These are phyloP conservation scores for Entonaema liquescens DNA, from an alignment of 495 filamentous ascomycete genomes.

Conservation along the genomic window DNA sequence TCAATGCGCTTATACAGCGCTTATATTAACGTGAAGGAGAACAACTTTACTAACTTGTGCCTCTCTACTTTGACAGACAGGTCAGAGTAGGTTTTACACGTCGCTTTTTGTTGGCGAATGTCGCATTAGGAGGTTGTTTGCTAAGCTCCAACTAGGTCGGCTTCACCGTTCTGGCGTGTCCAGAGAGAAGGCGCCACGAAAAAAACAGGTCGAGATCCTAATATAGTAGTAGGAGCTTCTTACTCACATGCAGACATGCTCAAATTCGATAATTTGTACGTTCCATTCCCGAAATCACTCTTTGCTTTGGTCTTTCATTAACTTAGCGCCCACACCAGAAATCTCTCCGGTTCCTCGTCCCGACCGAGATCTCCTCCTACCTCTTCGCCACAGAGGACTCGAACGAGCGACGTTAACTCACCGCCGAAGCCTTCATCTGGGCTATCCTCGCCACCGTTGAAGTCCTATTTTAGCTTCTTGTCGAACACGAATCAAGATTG, in stretches of 20 bases:
- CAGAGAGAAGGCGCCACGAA: slow-evolving; percentile 59
- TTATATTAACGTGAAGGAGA: slow-evolving; percentile 15
- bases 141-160: slow-evolving; percentile 61
- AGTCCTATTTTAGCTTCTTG: slow-evolving; percentile 78
- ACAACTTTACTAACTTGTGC: slow-evolving; percentile 30
- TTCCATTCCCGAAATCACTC: slow-evolving; percentile 5
- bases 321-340: slow-evolving; percentile 47
- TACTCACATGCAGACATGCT: slow-evolving; percentile 97
- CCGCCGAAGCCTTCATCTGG: slow-evolving; percentile 63
- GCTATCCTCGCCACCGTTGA: slow-evolving; percentile 67
- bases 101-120: slow-evolving; percentile 1
- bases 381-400: slow-evolving; percentile 46
- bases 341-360: slow-evolving; percentile 54
- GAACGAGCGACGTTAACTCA: slow-evolving; percentile 58
- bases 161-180: slow-evolving; percentile 91
- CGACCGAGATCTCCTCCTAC: slow-evolving; percentile 61
- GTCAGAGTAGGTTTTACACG: slow-evolving; percentile 64
- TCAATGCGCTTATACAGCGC: slow-evolving; percentile 32
- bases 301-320: slow-evolving; percentile 23
- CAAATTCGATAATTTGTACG: slow-evolving; percentile 79
- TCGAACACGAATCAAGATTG: slow-evolving; percentile 79
- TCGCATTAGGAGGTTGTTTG: slow-evolving; percentile 4
- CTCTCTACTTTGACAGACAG: slow-evolving; percentile 57
- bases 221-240: slow-evolving; percentile 89
- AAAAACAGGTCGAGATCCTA: slow-evolving; percentile 69